phyloP scores from a whole-genome alignment of 1,284 basidiomycete species.

The Cerrena zonata region DNA sequence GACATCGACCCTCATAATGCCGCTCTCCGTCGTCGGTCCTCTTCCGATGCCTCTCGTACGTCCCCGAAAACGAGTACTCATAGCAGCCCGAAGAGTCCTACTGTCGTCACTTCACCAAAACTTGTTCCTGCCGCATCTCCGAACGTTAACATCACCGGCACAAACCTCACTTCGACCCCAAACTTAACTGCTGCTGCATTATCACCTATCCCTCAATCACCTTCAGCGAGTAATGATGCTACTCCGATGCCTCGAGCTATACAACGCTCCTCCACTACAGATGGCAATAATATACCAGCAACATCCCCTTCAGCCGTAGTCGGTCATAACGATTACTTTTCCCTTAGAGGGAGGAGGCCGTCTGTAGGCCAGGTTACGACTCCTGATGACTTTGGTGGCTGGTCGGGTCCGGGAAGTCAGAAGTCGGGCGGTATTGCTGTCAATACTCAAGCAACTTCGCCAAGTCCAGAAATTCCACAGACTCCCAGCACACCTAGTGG shows the following conservation, averaged over 20 bases:
- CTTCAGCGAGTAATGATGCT: constrained; percentile 22
- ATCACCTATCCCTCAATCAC: constrained; percentile 33
- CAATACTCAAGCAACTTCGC: constrained; percentile 5
- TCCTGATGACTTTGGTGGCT: constrained; percentile 51
- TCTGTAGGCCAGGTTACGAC: constrained; percentile 31
- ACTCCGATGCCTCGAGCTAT: constrained; percentile 25
- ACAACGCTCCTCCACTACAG: constrained; percentile 14
- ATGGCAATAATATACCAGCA: constrained; percentile 13
- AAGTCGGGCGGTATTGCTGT: constrained; percentile 16
- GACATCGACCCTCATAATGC: constrained; percentile 26
- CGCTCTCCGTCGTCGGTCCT: constrained; percentile 24
- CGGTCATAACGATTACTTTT: constrained; percentile 55
- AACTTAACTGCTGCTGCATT: constrained; percentile 20
- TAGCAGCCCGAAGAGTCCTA: constrained; percentile 17
- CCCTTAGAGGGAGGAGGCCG: constrained; percentile 37
- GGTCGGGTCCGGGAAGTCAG: constrained; percentile 37
- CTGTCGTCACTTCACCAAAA: constrained; percentile 53
- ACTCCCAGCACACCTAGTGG: constrained; percentile 51
- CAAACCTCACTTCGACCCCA: constrained; percentile 55
- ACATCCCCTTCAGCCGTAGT: neutral
- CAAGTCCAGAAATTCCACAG: constrained; percentile 29
- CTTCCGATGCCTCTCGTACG: constrained; percentile 26
- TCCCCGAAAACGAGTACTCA: neutral
- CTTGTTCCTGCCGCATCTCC: constrained; percentile 65
- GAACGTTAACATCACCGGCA: constrained; percentile 26